Percentiles rank a stretch among this genome's conserved stretches.
These are phyloP conservation scores for Venustampulla echinocandica DNA, from an alignment of 495 filamentous ascomycete genomes.

Conservation along the genomic window DNA sequence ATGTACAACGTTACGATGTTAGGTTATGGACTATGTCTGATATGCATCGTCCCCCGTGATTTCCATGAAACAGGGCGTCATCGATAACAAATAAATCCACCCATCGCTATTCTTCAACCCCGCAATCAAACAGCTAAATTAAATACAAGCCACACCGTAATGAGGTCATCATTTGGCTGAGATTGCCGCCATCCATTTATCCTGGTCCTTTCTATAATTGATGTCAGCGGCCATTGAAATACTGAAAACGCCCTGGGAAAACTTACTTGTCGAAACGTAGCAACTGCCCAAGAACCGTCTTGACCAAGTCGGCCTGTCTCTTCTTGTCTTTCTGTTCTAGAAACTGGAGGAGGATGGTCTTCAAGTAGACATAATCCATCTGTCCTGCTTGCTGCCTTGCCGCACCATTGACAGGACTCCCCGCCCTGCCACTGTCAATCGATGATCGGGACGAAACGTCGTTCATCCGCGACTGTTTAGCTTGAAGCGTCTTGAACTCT, in stretches of 20 bases:
- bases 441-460: conserved; percentile 13
- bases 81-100: too few relatives aligned
- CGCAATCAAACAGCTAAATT: background rate
- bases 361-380: conserved; percentile 80
- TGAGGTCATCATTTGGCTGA: conserved; percentile 13
- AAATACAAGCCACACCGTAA: background rate
- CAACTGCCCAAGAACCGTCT: conserved; percentile 78
- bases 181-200: conserved; percentile 76
- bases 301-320: conserved; percentile 76
- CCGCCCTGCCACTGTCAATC: conserved; percentile 21
- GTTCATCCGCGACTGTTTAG: conserved; percentile 6
- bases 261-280: conserved; percentile 85
- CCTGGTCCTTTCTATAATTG: conserved; percentile 60
- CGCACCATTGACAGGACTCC: conserved; percentile 18
- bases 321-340: conserved; percentile 90
- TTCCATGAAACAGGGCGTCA: too few relatives aligned
- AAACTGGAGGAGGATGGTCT: conserved; percentile 92
- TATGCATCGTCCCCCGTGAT: too few relatives aligned
- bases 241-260: too few relatives aligned
- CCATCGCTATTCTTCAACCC: background rate
- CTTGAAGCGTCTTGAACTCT: conserved; percentile 15
- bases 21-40: too few relatives aligned
- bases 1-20: too few relatives aligned
- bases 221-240: conserved; percentile 11
- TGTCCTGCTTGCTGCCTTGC: conserved; percentile 22